phyloP scores from a whole-genome alignment of 169 alveolate genomes.

The Plasmodium knowlesi region DNA sequence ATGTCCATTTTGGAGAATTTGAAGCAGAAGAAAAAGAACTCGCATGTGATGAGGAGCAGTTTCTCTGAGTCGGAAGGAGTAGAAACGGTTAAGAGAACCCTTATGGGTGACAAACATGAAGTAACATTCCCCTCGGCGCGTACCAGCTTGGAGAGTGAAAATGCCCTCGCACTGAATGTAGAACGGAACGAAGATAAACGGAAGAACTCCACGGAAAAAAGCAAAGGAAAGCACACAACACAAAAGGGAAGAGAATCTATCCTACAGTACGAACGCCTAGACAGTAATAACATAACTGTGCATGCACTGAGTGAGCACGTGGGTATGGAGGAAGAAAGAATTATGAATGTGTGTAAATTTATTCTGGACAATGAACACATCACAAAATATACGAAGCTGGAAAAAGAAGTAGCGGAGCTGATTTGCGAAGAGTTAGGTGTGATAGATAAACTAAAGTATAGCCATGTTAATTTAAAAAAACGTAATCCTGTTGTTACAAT shows the following conservation, averaged over 20 bases:
- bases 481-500: slow-evolving; percentile 95
- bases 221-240: not conserved
- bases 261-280: slow-evolving; percentile 17
- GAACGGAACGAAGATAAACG: not conserved
- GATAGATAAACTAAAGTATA: slow-evolving; percentile 90
- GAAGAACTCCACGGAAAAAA: not conserved
- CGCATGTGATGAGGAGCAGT: not conserved
- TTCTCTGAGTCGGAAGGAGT: not conserved
- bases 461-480: slow-evolving; percentile 85
- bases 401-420: slow-evolving; percentile 57
- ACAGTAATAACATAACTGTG: slow-evolving; percentile 72
- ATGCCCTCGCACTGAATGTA: not conserved
- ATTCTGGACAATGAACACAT: slow-evolving; percentile 92
- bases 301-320: slow-evolving; percentile 85
- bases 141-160: not conserved
- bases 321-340: slow-evolving; percentile 89
- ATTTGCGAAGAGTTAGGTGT: slow-evolving; percentile 93
- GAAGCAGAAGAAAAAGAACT: slow-evolving; percentile 22
- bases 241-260: not conserved
- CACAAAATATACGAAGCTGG: slow-evolving; percentile 88
- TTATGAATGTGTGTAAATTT: slow-evolving; percentile 92
- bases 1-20: slow-evolving; percentile 11
- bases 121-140: not conserved
- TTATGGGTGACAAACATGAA: not conserved
- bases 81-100: not conserved